These are phyloP conservation scores for Trichosanthes truncata DNA, from an alignment of 306 rosid genomes.

Conservation along the genomic window DNA sequence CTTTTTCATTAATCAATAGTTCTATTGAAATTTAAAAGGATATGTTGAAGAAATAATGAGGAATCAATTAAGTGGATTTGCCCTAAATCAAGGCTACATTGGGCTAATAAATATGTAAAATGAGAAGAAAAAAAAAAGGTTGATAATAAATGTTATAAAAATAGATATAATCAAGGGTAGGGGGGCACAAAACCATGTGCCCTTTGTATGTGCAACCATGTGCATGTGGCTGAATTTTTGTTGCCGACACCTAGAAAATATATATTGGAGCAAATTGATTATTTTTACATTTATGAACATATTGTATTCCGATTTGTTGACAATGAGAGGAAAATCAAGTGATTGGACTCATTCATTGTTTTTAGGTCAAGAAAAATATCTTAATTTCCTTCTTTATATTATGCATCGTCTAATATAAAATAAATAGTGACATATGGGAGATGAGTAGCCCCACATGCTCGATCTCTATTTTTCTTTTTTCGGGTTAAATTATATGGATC, in stretches of 20 bases:
- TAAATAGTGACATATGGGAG: background rate
- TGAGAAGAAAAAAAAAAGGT: background rate
- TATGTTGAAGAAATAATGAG: background rate
- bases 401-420: background rate
- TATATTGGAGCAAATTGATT: background rate
- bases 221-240: background rate
- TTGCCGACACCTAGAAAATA: conserved; percentile 4
- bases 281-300: background rate
- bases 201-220: background rate
- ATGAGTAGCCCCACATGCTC: background rate
- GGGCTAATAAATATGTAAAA: background rate
- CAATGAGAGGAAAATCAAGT: conserved; percentile 8
- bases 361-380: background rate
- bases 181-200: conserved; percentile 2
- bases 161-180: background rate
- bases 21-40: background rate
- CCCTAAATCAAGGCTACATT: background rate
- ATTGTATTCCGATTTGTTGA: background rate
- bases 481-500: too few relatives aligned
- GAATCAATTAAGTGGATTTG: background rate
- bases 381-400: background rate
- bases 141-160: background rate
- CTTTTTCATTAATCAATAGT: background rate
- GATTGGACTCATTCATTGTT: background rate
- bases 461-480: too few relatives aligned